phyloP scores from a whole-genome alignment of 352 stramenopile species.

The Pythium sp. region DNA sequence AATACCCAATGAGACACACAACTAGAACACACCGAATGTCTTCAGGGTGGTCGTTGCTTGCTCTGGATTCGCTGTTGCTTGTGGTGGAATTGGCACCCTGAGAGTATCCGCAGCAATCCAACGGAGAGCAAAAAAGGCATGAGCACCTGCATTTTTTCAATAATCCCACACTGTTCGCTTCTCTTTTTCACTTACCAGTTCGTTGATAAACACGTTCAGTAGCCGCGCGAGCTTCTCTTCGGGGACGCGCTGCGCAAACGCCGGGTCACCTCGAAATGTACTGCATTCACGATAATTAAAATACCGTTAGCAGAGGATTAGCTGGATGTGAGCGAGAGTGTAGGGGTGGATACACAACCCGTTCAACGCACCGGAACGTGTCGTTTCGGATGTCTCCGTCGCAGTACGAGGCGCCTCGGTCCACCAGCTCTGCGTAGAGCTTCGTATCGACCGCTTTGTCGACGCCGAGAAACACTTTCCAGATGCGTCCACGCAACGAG shows the following conservation, averaged over 20 bases:
- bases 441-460: constrained; percentile 50
- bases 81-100: constrained; percentile 29
- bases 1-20: not conserved
- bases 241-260: constrained; percentile 86
- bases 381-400: constrained; percentile 91
- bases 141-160: too few relatives aligned
- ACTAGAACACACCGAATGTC: constrained; percentile 32
- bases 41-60: constrained; percentile 29
- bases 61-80: constrained; percentile 17
- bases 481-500: constrained; percentile 82
- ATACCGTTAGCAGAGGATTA: too few relatives aligned
- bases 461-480: constrained; percentile 88
- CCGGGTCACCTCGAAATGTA: constrained; percentile 86
- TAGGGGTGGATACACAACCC: too few relatives aligned
- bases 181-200: constrained; percentile 38
- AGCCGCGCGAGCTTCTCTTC: constrained; percentile 90
- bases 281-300: constrained; percentile 8
- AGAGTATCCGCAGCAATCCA: not conserved
- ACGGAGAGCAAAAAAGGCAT: not conserved
- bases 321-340: too few relatives aligned
- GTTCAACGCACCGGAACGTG: constrained; percentile 63
- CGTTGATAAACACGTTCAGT: constrained; percentile 91
- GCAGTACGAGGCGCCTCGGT: constrained; percentile 69
- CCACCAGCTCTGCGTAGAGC: constrained; percentile 71
- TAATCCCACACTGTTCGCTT: too few relatives aligned